These are phyloP conservation scores for Cruciata laevipes DNA, from an alignment of 257 asterid genomes.

Conservation along the genomic window DNA sequence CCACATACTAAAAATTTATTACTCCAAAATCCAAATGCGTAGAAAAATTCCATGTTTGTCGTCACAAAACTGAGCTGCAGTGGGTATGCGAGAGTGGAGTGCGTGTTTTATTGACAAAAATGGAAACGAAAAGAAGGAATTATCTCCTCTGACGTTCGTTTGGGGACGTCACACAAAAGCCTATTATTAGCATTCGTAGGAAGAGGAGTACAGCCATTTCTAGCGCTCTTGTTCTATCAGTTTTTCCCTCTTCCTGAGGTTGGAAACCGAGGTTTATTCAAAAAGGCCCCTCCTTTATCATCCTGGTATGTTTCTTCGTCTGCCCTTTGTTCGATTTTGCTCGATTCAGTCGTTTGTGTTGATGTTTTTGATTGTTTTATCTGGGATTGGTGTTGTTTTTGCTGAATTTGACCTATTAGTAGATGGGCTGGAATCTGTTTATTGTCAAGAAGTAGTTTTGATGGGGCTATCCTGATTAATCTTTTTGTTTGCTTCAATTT, in stretches of 20 bases:
- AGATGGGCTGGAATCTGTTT: no score
- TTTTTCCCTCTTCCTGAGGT: background rate
- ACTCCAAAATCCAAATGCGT: background rate
- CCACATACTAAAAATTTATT: no score
- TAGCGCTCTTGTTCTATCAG: background rate
- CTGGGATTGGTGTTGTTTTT: background rate
- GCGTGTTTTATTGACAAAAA: background rate
- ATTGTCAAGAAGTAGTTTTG: slow-evolving; percentile 4
- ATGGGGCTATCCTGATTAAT: slow-evolving; percentile 6
- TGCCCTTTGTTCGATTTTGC: background rate
- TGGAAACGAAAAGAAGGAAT: background rate
- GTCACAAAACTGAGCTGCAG: background rate
- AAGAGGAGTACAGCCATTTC: background rate
- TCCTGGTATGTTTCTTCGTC: background rate
- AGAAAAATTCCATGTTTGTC: background rate
- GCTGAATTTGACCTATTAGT: background rate
- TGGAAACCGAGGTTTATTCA: background rate
- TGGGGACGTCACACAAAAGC: background rate
- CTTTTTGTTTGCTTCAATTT: background rate
- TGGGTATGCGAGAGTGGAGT: background rate
- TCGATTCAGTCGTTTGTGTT: background rate
- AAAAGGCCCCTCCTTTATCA: background rate
- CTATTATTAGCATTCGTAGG: background rate
- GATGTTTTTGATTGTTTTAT: background rate
- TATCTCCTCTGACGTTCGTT: background rate